These are phyloP conservation scores for Phytophthora citricola DNA, from an alignment of 352 stramenopile species.

Conservation along the genomic window DNA sequence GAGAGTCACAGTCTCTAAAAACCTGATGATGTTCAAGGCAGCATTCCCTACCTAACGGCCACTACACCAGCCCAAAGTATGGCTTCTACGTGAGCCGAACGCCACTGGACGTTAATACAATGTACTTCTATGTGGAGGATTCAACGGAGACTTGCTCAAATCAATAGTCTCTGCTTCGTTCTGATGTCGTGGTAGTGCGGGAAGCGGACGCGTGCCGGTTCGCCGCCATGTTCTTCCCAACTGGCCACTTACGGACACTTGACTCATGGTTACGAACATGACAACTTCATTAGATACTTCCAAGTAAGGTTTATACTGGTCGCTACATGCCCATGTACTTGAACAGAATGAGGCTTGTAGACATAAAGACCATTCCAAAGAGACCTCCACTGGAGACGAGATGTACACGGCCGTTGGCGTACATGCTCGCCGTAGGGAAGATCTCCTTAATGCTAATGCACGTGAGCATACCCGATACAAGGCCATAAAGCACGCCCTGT, in stretches of 20 bases:
- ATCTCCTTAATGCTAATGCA: conserved; percentile 92
- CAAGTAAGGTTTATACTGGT: background rate
- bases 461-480: conserved; percentile 95
- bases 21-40: too few relatives aligned
- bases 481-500: conserved; percentile 91
- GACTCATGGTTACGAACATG: too few relatives aligned
- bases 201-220: background rate
- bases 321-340: conserved; percentile 57
- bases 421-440: conserved; percentile 91
- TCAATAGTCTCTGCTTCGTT: too few relatives aligned
- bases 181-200: too few relatives aligned
- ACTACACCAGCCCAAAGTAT: too few relatives aligned
- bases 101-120: too few relatives aligned
- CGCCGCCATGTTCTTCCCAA: background rate
- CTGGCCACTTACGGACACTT: background rate
- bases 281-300: conserved; percentile 11
- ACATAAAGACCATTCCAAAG: conserved; percentile 91
- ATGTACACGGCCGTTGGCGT: conserved; percentile 79
- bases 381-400: conserved; percentile 84
- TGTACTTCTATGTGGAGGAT: too few relatives aligned
- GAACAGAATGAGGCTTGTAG: conserved; percentile 90
- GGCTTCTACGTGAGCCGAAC: too few relatives aligned
- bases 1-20: too few relatives aligned
- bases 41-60: too few relatives aligned
- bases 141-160: too few relatives aligned